Conservation (phyloP, 2,329 filamentous ascomycete species). For the Cercospora zeae-maydis region DNA sequence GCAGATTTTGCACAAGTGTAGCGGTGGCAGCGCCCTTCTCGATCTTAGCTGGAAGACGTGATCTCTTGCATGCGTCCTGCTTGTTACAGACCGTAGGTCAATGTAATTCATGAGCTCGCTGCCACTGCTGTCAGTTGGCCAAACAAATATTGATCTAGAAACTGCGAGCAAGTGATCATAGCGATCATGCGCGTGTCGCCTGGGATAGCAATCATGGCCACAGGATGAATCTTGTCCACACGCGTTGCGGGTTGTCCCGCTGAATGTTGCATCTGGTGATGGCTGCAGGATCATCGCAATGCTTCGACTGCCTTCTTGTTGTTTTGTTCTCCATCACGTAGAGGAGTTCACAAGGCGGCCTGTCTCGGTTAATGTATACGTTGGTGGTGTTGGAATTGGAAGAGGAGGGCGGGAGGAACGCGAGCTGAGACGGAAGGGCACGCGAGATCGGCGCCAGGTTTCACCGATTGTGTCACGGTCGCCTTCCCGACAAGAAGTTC, state of each 20-base stretch:
- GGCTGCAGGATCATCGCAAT: background rate
- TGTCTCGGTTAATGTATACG: background rate
- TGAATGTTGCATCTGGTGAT: background rate
- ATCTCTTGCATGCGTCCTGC: background rate
- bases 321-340: background rate
- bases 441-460: constrained; percentile 5
- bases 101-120: background rate
- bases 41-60: background rate
- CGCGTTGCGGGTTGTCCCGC: background rate
- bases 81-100: background rate
- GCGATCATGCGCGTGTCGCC: background rate
- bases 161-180: background rate
- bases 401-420: background rate
- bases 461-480: background rate
- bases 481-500: background rate
- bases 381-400: background rate
- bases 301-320: background rate
- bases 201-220: background rate
- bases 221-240: background rate
- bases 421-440: background rate
- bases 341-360: background rate
- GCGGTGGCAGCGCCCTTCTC: background rate
- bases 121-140: background rate
- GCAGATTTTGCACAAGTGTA: background rate
- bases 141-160: background rate